Conservation (phyloP, 192 early-diverging fungal species). For the Coemansia sp. region DNA sequence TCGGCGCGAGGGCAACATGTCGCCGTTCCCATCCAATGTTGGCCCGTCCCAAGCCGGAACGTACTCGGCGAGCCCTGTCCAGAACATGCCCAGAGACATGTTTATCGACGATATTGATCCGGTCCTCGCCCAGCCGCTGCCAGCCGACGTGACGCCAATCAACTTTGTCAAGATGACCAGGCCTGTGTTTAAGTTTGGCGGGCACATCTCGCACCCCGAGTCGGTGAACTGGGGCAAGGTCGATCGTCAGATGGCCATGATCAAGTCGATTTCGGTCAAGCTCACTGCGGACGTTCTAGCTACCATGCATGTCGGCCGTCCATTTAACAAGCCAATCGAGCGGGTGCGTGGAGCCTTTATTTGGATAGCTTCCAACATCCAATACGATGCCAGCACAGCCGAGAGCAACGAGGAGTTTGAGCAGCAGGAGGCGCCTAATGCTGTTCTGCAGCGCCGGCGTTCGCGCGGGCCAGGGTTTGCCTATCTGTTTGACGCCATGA, state of each 20-base stretch:
- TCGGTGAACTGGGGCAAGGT: slow-evolving; percentile 55
- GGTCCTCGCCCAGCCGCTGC: slow-evolving; percentile 22
- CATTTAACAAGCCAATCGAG: slow-evolving; percentile 57
- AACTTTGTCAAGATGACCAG: slow-evolving; percentile 49
- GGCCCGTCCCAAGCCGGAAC: slow-evolving; percentile 17
- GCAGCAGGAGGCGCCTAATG: slow-evolving; percentile 38
- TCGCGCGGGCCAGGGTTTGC: slow-evolving; percentile 51
- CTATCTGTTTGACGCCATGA: slow-evolving; percentile 50
- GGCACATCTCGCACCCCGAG: slow-evolving; percentile 41
- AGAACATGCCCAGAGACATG: slow-evolving; percentile 5
- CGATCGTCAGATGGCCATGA: slow-evolving; percentile 62
- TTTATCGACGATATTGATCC: slow-evolving; percentile 34
- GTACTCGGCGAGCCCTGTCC: not conserved
- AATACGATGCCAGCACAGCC: slow-evolving; percentile 39
- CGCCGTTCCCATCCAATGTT: slow-evolving; percentile 47
- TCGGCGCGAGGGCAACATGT: slow-evolving; percentile 35
- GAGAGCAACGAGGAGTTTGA: slow-evolving; percentile 43
- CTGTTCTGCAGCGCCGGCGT: slow-evolving; percentile 44
- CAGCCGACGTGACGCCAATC: slow-evolving; percentile 39
- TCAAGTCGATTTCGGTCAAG: slow-evolving; percentile 56
- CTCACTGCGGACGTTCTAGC: slow-evolving; percentile 61
- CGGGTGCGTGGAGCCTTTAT: slow-evolving; percentile 63
- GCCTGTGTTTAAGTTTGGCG: slow-evolving; percentile 47
- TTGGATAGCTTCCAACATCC: slow-evolving; percentile 68
- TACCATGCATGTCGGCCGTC: slow-evolving; percentile 62